Base-by-base conservation (phyloP, 2,329 filamentous ascomycete species). In the Stemphylium vesicarium region DNA sequence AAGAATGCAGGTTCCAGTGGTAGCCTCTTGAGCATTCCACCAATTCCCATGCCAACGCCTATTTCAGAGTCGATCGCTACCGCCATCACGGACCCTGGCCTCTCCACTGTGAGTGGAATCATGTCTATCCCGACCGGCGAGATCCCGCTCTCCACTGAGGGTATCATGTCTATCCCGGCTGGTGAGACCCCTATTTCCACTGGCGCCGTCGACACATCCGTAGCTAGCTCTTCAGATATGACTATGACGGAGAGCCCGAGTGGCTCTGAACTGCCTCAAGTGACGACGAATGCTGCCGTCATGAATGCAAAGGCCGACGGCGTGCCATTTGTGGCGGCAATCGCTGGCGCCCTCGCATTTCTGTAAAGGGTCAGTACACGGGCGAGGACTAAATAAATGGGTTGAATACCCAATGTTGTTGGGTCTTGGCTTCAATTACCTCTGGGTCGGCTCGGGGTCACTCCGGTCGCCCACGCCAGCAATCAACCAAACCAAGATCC, bases 311-410 rank as follows among this genome's bases (percentile, higher is more conserved):
- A 59, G 41, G 54, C 50, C 22, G 52, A 63, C 16, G 58, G 47
- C 15, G 39, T 47, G n/a, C 24, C 61, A 1, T 52, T 62, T 11
- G 32, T 59, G 22, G 47, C 68, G 33, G 65, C 63, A 2, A 31
- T 68, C 24, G 64, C 59, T 22, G 67, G 68, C 51, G 64, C 62
- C 12, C 65, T 70, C 52, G 62, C 65, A 37, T 52, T 73, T 37
- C 43, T 70, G 15, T 73, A 50, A 48, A 29, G 12, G 4, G 24
- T 12, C 13, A 24, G 32, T 24, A 26, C 10, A 20, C 3, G 8
- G 22, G 46, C 11, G 31, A 6, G 20, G 6, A 22, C 20, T 6
- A 22, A 22, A 22, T 3, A n/a, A n/a, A n/a, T n/a, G 20, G 20
- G 20, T 22, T 22, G 20, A 22, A 6, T 6, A 22, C 7, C 6